Conservation (phyloP, 371 early-diverging fungal genomes). For the Mucor velutinosus region DNA sequence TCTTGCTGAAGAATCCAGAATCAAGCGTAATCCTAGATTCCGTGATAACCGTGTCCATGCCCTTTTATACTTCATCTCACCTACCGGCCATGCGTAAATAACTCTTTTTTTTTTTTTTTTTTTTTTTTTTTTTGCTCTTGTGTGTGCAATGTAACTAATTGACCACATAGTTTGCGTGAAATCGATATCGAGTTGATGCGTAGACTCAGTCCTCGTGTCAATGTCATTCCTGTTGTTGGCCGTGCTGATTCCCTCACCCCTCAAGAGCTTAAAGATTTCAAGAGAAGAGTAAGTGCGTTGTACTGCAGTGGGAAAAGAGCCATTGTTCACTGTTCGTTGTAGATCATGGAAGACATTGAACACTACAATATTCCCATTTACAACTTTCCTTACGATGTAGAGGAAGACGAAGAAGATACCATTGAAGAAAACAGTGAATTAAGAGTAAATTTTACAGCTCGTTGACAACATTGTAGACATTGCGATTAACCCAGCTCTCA, state of each 20-base stretch:
- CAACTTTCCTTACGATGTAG: conserved; percentile 78
- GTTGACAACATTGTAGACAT: neutral
- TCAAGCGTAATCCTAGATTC: conserved; percentile 96
- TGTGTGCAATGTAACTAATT: neutral
- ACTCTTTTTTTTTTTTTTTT: neutral
- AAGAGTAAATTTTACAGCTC: conserved; percentile 34
- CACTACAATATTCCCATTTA: conserved; percentile 92
- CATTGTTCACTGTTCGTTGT: neutral
- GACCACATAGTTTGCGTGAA: conserved; percentile 77
- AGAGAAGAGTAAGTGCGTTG: conserved; percentile 64
- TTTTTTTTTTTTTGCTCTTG: neutral
- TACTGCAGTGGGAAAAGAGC: neutral
- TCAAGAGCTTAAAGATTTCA: conserved; percentile 76
- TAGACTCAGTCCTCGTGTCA: conserved; percentile 88
- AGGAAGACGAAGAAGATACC: conserved; percentile 90
- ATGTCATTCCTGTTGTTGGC: conserved; percentile 92
- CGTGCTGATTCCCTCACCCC: conserved; percentile 80
- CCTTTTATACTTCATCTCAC: conserved; percentile 95
- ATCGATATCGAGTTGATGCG: conserved; percentile 98
- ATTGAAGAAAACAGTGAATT: conserved; percentile 96
- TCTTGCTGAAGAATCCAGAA: conserved; percentile 91
- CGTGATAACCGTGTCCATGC: conserved; percentile 97
- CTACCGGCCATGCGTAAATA: conserved; percentile 93
- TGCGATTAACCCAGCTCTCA: neutral
- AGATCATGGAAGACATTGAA: conserved; percentile 92